Conservation (phyloP, 179 eudicot genomes). For the Silene noctiflora region DNA sequence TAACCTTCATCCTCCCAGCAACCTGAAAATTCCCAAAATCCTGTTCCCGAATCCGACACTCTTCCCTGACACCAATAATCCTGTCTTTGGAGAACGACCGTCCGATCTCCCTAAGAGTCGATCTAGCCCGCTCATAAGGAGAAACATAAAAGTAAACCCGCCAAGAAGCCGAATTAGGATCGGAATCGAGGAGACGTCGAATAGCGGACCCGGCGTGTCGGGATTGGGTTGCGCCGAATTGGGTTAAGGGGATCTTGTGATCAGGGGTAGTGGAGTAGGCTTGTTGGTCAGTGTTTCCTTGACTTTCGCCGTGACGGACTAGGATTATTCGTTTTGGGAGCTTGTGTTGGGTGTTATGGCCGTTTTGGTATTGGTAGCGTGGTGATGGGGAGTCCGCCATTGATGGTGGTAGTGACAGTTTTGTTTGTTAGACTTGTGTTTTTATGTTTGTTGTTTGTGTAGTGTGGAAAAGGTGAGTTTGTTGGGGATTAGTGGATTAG, state of each 20-base stretch:
- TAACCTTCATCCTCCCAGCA: conserved; percentile 42
- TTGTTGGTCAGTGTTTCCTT: conserved; percentile 34
- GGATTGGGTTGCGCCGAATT: conserved; percentile 34
- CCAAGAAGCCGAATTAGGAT: conserved; percentile 26
- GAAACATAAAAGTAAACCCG: conserved; percentile 53
- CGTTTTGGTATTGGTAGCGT: conserved; percentile 8
- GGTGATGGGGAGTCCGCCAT: neutral
- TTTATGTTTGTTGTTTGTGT: too few relatives aligned
- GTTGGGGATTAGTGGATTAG: too few relatives aligned
- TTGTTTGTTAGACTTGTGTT: too few relatives aligned
- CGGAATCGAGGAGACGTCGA: conserved; percentile 31
- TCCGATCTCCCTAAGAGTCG: conserved; percentile 54
- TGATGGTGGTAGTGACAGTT: neutral
- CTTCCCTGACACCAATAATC: conserved; percentile 56
- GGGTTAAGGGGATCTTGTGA: conserved; percentile 44
- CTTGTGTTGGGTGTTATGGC: conserved; percentile 8
- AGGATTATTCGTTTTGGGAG: conserved; percentile 45
- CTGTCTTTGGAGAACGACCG: conserved; percentile 37
- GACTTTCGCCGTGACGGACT: conserved; percentile 44
- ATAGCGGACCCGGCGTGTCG: conserved; percentile 34
- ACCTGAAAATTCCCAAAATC: conserved; percentile 67
- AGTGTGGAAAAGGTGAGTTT: too few relatives aligned
- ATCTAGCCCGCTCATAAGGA: conserved; percentile 46
- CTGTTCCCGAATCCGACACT: conserved; percentile 55
- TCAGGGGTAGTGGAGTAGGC: conserved; percentile 45